Percentiles rank a stretch among this genome's conserved stretches.
Evolutionary conservation across 139 green algal genomes (phyloP).

Genomic region (Chlamydomonas applanata): DNA sequence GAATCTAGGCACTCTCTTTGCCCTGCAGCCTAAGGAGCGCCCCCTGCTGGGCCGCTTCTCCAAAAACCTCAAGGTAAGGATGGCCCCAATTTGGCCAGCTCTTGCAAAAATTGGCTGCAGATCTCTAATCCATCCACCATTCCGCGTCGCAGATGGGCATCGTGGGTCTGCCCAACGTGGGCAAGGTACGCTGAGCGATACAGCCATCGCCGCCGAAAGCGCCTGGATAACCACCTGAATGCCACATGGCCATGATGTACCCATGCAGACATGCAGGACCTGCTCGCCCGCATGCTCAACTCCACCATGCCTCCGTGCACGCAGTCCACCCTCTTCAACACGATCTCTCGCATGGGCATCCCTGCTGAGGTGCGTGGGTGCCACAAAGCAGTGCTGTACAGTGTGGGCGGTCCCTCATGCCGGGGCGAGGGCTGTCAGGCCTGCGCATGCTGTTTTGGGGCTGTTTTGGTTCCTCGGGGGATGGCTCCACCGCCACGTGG

Average conservation of each 20-base stretch:
- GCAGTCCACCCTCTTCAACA: constrained; percentile 88
- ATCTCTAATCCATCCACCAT: background rate
- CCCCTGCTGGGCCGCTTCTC: constrained; percentile 93
- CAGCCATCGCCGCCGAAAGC: no score
- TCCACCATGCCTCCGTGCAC: background rate
- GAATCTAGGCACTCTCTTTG: background rate
- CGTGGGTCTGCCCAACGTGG: constrained; percentile 95
- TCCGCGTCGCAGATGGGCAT: constrained; percentile 78
- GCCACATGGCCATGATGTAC: background rate
- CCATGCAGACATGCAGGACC: background rate
- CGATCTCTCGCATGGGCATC: constrained; percentile 78
- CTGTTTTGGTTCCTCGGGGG: no score
- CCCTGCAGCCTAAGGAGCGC: constrained; percentile 58
- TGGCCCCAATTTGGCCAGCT: background rate
- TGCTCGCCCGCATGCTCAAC: constrained; percentile 7
- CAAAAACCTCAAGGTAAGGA: constrained; percentile 39
- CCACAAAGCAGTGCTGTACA: no score
- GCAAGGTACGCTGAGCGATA: constrained; percentile 58
- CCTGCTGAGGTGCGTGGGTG: constrained; percentile 72
- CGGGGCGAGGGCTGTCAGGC: no score
- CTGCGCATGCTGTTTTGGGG: no score
- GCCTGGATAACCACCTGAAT: no score
- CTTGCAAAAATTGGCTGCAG: background rate
- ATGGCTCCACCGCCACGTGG: no score
- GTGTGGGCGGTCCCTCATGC: no score